Evolutionary conservation across 768 basidiomycete species (phyloP), one percentile per base, ranked within the genome.

Genomic region (Boletus barrowsii): DNA sequence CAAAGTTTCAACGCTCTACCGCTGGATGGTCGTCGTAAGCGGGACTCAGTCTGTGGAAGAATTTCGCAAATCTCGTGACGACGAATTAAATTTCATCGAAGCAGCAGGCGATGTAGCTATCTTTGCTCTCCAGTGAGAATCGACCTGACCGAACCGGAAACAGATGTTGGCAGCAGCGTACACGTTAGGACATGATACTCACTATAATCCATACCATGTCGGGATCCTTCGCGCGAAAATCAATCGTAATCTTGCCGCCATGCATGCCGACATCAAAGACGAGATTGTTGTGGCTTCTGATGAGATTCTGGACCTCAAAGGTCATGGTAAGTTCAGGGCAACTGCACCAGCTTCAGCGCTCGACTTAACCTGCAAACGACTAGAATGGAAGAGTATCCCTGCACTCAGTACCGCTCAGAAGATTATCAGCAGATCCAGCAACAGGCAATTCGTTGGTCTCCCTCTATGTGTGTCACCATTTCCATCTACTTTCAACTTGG

Each of bases 241-340:
- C 6, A 73, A 72, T 13, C 70, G 79, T 6, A 74, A 74, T 47
- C 63, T 83, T 11, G 68, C 62, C 2, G 53, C 49, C 4, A 57
- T 73, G 3, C 75, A 79, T 54, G 65, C 72, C 0, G 72, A 75
- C 24, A 60, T 83, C 10, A 69, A 65, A 7, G 75, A 79, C 29
- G 83, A 84, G 57, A 66, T 82, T 14, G 46, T 59, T 2, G 50
- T 60, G 0, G 69, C 81, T 0, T 75, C 80, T 49, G 60, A 66
- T 1, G 77, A 76, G 5, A 55, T 67, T 37, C 64, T 83, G 10
- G 35, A 55, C 17, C 52, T 61, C 18, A 46, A 29, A 15, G 62
- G 49, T 10, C 22, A 65, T 22, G 66, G 65, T 68, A 24, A 54
- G 44, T 15, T 17, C 8, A 33, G 3, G 14, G 10, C 33, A 6